These are phyloP conservation scores for Mallotus japonicus DNA, from an alignment of 441 rosid genomes.

Conservation along the genomic window DNA sequence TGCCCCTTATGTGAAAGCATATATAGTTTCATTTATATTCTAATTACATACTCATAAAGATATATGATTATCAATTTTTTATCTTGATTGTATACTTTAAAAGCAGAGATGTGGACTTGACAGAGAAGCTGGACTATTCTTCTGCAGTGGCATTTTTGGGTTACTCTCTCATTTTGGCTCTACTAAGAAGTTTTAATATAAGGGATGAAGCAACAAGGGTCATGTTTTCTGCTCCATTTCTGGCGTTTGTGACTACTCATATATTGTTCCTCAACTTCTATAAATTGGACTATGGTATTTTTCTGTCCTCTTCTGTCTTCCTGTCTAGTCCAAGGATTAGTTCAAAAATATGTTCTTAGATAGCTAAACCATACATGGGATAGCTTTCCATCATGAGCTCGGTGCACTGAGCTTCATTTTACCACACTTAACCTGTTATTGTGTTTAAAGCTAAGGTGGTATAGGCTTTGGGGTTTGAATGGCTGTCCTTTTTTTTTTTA, in stretches of 20 bases:
- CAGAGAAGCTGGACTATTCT: constrained; percentile 86
- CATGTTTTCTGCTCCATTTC: constrained; percentile 88
- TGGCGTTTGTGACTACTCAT: constrained; percentile 83
- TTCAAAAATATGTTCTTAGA: not conserved
- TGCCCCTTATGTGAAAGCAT: too few relatives aligned
- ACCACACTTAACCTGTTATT: too few relatives aligned
- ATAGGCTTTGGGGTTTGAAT: not conserved
- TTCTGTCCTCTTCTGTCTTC: constrained; percentile 17
- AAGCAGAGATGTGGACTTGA: constrained; percentile 77
- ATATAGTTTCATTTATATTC: not conserved
- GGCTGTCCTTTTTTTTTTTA: not conserved
- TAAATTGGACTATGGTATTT: constrained; percentile 72
- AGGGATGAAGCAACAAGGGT: constrained; percentile 80
- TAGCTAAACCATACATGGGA: too few relatives aligned
- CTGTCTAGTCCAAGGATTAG: not conserved
- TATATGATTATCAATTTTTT: not conserved
- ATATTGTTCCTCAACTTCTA: constrained; percentile 76
- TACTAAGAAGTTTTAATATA: constrained; percentile 64
- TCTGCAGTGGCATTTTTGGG: constrained; percentile 85
- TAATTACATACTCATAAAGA: too few relatives aligned
- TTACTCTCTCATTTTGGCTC: constrained; percentile 68
- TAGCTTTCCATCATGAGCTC: not conserved
- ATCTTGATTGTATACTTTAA: constrained; percentile 19
- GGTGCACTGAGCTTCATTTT: too few relatives aligned
- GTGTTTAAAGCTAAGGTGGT: not conserved